Percentiles rank a stretch among this genome's conserved stretches.
phyloP scores from a whole-genome alignment of 768 basidiomycete species.

The Leccinum broughii region DNA sequence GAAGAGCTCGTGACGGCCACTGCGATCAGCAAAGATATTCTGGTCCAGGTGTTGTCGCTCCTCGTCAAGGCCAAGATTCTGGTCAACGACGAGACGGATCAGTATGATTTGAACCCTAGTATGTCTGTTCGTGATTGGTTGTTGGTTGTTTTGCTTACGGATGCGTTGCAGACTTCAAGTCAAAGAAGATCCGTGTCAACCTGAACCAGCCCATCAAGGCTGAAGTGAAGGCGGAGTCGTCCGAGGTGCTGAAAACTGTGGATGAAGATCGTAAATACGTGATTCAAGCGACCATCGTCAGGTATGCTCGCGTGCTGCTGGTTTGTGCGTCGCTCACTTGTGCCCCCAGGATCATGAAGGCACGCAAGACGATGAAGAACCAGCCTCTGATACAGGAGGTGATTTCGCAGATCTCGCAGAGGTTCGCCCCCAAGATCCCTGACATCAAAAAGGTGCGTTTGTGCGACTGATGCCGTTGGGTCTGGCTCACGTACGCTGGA shows the following conservation, averaged over 20 bases:
- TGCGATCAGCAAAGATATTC: slow-evolving; percentile 73
- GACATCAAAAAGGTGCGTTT: slow-evolving; percentile 88
- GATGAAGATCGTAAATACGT: slow-evolving; percentile 97
- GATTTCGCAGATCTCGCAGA: slow-evolving; percentile 82
- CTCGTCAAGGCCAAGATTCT: slow-evolving; percentile 88
- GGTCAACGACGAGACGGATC: slow-evolving; percentile 83
- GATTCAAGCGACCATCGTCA: slow-evolving; percentile 92
- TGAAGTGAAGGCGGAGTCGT: slow-evolving; percentile 88
- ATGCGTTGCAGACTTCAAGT: slow-evolving; percentile 67
- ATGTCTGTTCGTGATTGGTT: slow-evolving; percentile 12
- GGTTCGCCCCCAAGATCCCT: slow-evolving; percentile 90
- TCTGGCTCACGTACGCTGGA: background rate
- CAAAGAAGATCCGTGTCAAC: slow-evolving; percentile 91
- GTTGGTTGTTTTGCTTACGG: background rate
- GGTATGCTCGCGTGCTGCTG: slow-evolving; percentile 35
- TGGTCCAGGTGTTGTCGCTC: slow-evolving; percentile 63
- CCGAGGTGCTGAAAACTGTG: slow-evolving; percentile 89
- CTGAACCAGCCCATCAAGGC: slow-evolving; percentile 92
- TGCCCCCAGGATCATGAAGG: slow-evolving; percentile 84
- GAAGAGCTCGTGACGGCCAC: slow-evolving; percentile 81
- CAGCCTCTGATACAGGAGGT: slow-evolving; percentile 88
- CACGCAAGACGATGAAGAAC: slow-evolving; percentile 94
- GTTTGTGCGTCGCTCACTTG: background rate
- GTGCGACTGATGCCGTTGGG: background rate
- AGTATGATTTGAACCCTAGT: slow-evolving; percentile 91